These are phyloP conservation scores for Cladobotryum protrusum DNA, from an alignment of 2,329 filamentous ascomycete genomes.

Conservation along the genomic window DNA sequence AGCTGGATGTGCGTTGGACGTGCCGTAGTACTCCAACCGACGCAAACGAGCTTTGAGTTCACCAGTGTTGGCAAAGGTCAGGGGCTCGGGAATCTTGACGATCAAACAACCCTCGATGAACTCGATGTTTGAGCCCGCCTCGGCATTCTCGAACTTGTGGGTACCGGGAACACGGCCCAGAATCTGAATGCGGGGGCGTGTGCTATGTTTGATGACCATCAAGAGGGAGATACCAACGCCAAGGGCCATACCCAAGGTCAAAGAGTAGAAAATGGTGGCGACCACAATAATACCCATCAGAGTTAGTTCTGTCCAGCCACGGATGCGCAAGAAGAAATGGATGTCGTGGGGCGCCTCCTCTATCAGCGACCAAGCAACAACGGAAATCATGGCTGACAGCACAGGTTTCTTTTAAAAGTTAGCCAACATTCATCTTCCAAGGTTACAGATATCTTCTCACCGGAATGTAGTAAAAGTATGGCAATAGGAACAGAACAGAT, in stretches of 20 bases:
- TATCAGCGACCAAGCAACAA: conserved; percentile 88
- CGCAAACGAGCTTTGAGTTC: conserved; percentile 79
- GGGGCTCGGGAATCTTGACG: conserved; percentile 92
- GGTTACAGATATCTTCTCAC: conserved; percentile 44
- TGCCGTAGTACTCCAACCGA: conserved; percentile 86
- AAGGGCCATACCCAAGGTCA: conserved; percentile 87
- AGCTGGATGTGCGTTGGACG: conserved; percentile 74
- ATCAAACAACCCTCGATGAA: conserved; percentile 90
- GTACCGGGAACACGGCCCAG: conserved; percentile 82
- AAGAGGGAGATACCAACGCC: conserved; percentile 88
- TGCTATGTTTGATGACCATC: conserved; percentile 83
- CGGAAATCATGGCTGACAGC: conserved; percentile 86
- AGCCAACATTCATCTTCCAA: background rate
- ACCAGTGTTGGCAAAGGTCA: conserved; percentile 96
- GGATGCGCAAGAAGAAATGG: conserved; percentile 78
- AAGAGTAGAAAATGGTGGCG: conserved; percentile 89
- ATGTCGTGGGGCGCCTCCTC: conserved; percentile 95
- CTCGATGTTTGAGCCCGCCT: conserved; percentile 66
- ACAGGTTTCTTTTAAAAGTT: conserved; percentile 67
- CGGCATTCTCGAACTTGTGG: conserved; percentile 79
- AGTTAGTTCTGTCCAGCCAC: conserved; percentile 76
- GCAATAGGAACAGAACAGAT: conserved; percentile 74
- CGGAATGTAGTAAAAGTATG: conserved; percentile 93
- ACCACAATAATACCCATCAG: conserved; percentile 89
- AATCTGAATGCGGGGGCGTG: conserved; percentile 91